phyloP scores from a whole-genome alignment of 23 red algal species.

The Chondrus crispus region DNA sequence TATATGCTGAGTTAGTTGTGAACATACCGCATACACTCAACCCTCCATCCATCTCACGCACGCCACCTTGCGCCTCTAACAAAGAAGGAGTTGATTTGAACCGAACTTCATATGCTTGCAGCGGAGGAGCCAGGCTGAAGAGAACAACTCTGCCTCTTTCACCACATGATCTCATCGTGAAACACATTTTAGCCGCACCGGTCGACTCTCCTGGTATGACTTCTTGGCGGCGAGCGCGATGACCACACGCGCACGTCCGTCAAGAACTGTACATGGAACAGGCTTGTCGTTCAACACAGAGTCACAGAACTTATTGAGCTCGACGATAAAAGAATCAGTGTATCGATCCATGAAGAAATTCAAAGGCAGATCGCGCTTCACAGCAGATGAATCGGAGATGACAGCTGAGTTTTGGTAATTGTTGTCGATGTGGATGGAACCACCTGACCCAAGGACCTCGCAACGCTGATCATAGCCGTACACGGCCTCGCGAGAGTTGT shows the following conservation, averaged over 20 bases:
- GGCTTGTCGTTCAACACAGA: constrained; percentile 72
- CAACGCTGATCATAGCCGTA: constrained; percentile 99
- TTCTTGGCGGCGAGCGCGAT: constrained; percentile 97
- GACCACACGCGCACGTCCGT: constrained; percentile 93
- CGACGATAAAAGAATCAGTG: constrained; percentile 94
- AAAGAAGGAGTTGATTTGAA: no score
- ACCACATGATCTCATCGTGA: no score
- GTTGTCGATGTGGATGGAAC: constrained; percentile 97
- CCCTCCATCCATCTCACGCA: no score
- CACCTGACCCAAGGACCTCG: constrained; percentile 92
- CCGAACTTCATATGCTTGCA: no score
- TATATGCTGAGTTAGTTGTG: no score
- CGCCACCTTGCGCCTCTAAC: no score
- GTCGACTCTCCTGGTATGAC: constrained; percentile 70
- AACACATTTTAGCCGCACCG: constrained; percentile 80
- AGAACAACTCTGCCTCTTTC: no score
- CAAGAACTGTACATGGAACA: constrained; percentile 86
- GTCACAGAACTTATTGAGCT: constrained; percentile 87
- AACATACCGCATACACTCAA: no score
- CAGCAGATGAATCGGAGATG: constrained; percentile 75
- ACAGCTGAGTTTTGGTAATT: constrained; percentile 96
- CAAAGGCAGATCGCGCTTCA: constrained; percentile 93
- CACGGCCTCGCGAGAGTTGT: constrained; percentile 96
- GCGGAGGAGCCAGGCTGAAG: no score
- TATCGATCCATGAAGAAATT: constrained; percentile 99